Base-by-base conservation (phyloP, 192 early-diverging fungal genomes). In the Podila epicladia region DNA sequence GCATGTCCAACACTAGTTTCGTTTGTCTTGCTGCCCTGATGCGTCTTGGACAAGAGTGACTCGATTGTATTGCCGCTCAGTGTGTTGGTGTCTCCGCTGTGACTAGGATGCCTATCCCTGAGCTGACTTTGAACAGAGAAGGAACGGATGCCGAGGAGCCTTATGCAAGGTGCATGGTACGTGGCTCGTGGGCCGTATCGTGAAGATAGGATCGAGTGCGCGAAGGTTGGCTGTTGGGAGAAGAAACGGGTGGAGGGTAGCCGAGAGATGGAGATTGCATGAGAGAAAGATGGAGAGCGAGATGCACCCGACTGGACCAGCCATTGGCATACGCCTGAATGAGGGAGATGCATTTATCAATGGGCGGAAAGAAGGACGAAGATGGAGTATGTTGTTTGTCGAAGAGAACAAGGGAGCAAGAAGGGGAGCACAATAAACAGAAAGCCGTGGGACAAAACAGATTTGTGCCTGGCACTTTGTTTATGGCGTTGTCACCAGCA, bases 11-110 rank as follows among this genome's bases (percentile, higher is more conserved):
- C 31, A 19, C 24, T 31, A 11, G 62, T 22, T 11, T 8, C 8
- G 19, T 20, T 5, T 24, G 62, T 24, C 9, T 31, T 31, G 4
- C 48, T 31, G 13, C 31, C 60, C 48, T 71, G 69, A 12, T 71
- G 69, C 1, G 69, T 71, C 60, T 71, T 71, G 17, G 69, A 48
- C 58, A 71, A 26, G 0, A 71, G 22, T 9, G 29, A 45, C 45
- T 71, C 59, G 9, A 71, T 58, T 11, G 69, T 71, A 2, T 61
- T 11, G 12, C 9, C 59, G 12, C 38, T 61, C 19, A 37, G 32
- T 0, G n/a, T 35, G 20, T 37, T 20, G 5, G 26, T 9, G 26
- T n/a, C 49, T 55, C 50, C 50, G 48, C 53, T 57, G 19, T 11
- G 22, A 19, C 29, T 37, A 58, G 58, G 59, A 12, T 62, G 24